Conservation (phyloP, 129 eudicot species). For the Centella asiatica region DNA sequence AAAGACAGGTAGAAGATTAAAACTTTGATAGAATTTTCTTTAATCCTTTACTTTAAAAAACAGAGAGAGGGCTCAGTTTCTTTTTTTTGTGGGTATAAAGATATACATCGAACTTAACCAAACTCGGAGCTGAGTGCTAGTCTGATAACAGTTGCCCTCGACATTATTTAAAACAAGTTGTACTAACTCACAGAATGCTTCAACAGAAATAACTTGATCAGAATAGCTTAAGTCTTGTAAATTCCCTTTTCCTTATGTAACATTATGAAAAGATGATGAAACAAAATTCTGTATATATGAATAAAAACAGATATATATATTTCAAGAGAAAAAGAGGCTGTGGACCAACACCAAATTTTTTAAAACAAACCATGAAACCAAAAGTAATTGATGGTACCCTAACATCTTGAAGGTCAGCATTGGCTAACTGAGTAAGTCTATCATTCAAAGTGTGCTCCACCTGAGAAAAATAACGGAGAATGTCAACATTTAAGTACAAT, state of each 20-base stretch:
- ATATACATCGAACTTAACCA: too few species aligned
- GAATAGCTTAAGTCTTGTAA: background rate
- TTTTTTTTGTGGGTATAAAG: too few species aligned
- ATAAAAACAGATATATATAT: background rate
- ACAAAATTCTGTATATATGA: background rate
- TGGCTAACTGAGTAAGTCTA: slow-evolving; percentile 53
- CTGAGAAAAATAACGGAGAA: slow-evolving; percentile 32
- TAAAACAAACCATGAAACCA: slow-evolving; percentile 5
- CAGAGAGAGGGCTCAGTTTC: too few species aligned
- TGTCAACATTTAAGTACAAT: slow-evolving; percentile 10
- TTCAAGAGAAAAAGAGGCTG: background rate
- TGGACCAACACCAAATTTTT: background rate
- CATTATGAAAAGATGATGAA: slow-evolving; percentile 3
- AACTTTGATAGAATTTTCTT: background rate
- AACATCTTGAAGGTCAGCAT: slow-evolving; percentile 65
- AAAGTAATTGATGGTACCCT: slow-evolving; percentile 50
- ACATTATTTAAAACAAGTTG: too few species aligned
- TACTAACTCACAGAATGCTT: background rate
- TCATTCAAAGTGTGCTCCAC: slow-evolving; percentile 62
- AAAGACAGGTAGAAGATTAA: too few species aligned
- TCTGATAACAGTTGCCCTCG: too few species aligned
- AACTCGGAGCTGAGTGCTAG: too few species aligned
- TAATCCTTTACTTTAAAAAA: too few species aligned
- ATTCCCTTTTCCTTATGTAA: slow-evolving; percentile 3
- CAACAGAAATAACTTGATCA: background rate